phyloP scores from a whole-genome alignment of 2,329 filamentous ascomycete genomes.

The Amphichorda felina region DNA sequence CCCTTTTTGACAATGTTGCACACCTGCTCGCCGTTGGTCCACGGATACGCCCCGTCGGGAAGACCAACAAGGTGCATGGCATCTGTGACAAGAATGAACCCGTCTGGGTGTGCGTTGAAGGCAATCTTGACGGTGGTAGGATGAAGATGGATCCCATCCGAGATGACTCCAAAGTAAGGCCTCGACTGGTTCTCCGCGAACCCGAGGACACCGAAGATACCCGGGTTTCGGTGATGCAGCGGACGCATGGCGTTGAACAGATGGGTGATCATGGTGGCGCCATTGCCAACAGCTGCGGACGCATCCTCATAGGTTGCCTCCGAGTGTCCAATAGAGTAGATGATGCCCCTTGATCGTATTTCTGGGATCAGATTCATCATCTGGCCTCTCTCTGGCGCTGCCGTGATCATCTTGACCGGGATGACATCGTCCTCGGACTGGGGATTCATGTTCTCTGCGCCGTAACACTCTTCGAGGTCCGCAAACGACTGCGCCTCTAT shows the following conservation, averaged over 20 bases:
- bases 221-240: slow-evolving; percentile 82
- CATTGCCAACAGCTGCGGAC: slow-evolving; percentile 55
- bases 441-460: slow-evolving; percentile 49
- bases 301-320: slow-evolving; percentile 81
- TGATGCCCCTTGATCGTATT: slow-evolving; percentile 52
- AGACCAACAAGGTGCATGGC: slow-evolving; percentile 81
- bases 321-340: slow-evolving; percentile 75
- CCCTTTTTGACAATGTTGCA: slow-evolving; percentile 59
- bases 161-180: slow-evolving; percentile 81
- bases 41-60: slow-evolving; percentile 73
- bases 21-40: slow-evolving; percentile 60
- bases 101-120: slow-evolving; percentile 72
- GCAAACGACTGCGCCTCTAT: slow-evolving; percentile 48
- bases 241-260: slow-evolving; percentile 92
- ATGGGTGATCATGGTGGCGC: slow-evolving; percentile 83
- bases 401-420: slow-evolving; percentile 69
- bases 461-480: slow-evolving; percentile 63
- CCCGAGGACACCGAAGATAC: slow-evolving; percentile 78
- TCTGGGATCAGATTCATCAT: slow-evolving; percentile 59
- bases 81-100: slow-evolving; percentile 83
- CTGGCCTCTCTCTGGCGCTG: slow-evolving; percentile 67
- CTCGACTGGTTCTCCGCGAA: slow-evolving; percentile 43
- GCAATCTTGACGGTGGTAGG: slow-evolving; percentile 83
- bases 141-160: slow-evolving; percentile 83
- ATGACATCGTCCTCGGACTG: slow-evolving; percentile 20